Base-by-base conservation (phyloP, 1,284 basidiomycete genomes). In the Irpex sp. region DNA sequence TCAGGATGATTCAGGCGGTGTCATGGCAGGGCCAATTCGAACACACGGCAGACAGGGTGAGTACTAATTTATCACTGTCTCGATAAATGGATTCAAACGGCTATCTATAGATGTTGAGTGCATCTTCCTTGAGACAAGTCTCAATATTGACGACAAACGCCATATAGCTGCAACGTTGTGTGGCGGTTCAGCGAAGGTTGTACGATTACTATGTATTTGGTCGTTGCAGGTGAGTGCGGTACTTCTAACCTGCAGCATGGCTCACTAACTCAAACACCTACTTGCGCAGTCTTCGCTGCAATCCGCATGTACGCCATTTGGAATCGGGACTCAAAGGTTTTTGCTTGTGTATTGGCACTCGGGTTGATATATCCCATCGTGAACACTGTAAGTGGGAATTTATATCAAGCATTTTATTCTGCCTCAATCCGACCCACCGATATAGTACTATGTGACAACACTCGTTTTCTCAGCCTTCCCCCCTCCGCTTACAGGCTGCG, bases 301-400 rank as follows among this genome's bases (percentile, higher is more conserved):
- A 51, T 70, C 6, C 64, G 68, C 2, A 63, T 70, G 37, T 69
- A 68, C 40, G 69, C 68, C 1, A 62, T 70, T 1, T 70, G 68
- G 66, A 52, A 60, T 54, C 66, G 64, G 48, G 59, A 65, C 47
- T 60, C 58, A 61, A 63, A 60, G 40, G 60, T 65, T 1, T 52
- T 65, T 6, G 8, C 63, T 1, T 17, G 65, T 0, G 63, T 67
- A 3, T 48, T 69, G 4, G 7, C 57, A 15, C 21, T 69, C 1
- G 69, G 65, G 1, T 7, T 68, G 7, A 59, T 61, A 15, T 58
- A 67, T 5, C 69, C 69, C 5, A 62, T 60, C 2, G 65, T 62
- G 3, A 65, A 66, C 19, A 66, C 67, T 52, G 69, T 69, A 15
- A 21, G 66, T 55, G 9, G 5, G n/a, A n/a, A n/a, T n/a, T n/a